phyloP scores from a whole-genome alignment of 1,284 basidiomycete species.

The Mycosarcoma maydis region DNA sequence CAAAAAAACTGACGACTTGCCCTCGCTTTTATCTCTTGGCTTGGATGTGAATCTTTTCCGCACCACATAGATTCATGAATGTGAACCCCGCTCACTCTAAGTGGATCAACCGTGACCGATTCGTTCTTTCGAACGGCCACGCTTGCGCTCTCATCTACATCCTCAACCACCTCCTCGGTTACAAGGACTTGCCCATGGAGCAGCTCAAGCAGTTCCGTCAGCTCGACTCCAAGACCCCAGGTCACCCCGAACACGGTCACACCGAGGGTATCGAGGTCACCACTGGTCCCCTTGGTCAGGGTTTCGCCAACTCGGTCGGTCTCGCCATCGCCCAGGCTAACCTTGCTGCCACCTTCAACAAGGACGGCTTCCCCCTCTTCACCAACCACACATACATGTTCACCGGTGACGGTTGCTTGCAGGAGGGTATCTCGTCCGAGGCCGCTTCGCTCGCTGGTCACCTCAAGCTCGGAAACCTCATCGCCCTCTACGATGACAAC shows the following conservation, averaged over 20 bases:
- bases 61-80: constrained; percentile 76
- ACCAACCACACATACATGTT: constrained; percentile 91
- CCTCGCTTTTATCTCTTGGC: neutral
- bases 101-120: constrained; percentile 73
- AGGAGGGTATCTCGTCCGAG: constrained; percentile 92
- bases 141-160: constrained; percentile 75
- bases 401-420: constrained; percentile 91
- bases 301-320: constrained; percentile 88
- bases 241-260: constrained; percentile 87
- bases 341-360: constrained; percentile 87
- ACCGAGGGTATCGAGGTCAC: constrained; percentile 90
- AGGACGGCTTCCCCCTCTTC: constrained; percentile 82
- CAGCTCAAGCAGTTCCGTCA: constrained; percentile 79
- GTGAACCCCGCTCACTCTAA: constrained; percentile 86
- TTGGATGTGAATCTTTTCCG: neutral
- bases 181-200: constrained; percentile 78
- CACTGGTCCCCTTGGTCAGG: constrained; percentile 91
- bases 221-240: constrained; percentile 76
- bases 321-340: constrained; percentile 92
- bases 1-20: constrained; percentile 1
- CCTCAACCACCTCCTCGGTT: constrained; percentile 82
- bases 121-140: constrained; percentile 76
- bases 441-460: constrained; percentile 90
- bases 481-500: constrained; percentile 71
- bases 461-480: constrained; percentile 89